Evolutionary conservation across 2,329 filamentous ascomycete species (phyloP), one percentile per base, ranked within the genome.

Genomic region (Penicillium hesseltinei): DNA sequence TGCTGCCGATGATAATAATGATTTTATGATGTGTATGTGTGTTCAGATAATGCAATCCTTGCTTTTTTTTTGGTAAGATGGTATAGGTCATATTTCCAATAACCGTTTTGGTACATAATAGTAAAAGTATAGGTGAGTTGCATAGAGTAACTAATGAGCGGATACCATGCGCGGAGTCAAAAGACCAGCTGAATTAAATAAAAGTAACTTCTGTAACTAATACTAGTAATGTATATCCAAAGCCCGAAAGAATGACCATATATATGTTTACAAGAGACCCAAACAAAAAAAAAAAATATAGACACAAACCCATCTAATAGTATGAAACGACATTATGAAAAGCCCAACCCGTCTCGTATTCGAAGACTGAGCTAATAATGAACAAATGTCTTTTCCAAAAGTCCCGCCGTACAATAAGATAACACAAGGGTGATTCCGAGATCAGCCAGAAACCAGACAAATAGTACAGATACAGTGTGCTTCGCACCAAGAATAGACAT

Each of bases 1-100:
- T 36, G 29, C 19, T 36, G 59, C 51, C 23, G 36, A 62, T 55
- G 51, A 62, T 62, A 47, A 62, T 54, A 47, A 62, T 54, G 61
- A 62, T 19, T 60, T 61, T 48, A 62, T 49, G 59, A 61, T 48
- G 45, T 47, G 25, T 47, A 56, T 31, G 54, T 55, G 31, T 39
- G 48, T 51, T 51, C 42, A 19, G 36, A 54, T 54, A 61, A 38
- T 45, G 49, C 51, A 58, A 56, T 60, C 13, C 10, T 19, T 48
- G 35, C 25, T 36, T 29, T 35, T 33, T 35, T 33, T 25, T 31
- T 15, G 15, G n/a, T 3, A 27, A 27, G 6, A 31, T 53, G 23
- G 1, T 3, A 39, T 21, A 36, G 13, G 29, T 33, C 19, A 23
- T 17, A 17, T 17, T 11, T 17, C 6, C 4, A 47, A 46, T 21